These are phyloP conservation scores for Purshia tridentata DNA, from an alignment of 306 rosid species.

Conservation along the genomic window DNA sequence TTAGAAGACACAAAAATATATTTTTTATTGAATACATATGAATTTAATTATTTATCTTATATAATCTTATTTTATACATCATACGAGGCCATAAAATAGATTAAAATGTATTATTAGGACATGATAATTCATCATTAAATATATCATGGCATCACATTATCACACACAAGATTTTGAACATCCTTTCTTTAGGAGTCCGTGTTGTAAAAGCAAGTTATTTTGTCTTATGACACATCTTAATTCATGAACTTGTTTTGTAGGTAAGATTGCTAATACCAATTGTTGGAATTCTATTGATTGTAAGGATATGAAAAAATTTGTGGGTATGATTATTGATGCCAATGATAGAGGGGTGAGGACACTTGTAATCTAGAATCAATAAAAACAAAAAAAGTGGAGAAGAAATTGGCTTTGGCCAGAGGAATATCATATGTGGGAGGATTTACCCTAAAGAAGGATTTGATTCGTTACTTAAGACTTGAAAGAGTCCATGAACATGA, in stretches of 20 bases:
- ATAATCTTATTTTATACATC: too few relatives aligned
- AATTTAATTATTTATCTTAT: too few relatives aligned
- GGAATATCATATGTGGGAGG: neutral
- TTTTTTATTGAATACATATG: too few relatives aligned
- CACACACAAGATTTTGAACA: too few relatives aligned
- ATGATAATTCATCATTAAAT: neutral
- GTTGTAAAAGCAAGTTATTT: neutral
- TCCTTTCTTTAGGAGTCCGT: neutral
- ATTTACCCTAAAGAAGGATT: conserved; percentile 10
- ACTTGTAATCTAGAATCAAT: conserved; percentile 1
- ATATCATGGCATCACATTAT: too few relatives aligned
- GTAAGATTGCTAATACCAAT: conserved; percentile 4
- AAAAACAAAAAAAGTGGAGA: conserved; percentile 9
- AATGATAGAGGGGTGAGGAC: neutral
- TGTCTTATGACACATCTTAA: neutral
- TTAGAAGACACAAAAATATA: too few relatives aligned
- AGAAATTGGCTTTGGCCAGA: neutral
- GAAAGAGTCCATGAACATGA: neutral
- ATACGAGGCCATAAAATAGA: too few relatives aligned
- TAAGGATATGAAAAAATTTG: neutral
- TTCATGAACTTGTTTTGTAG: neutral
- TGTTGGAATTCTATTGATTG: neutral
- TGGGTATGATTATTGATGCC: neutral
- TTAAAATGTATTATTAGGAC: neutral
- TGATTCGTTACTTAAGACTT: conserved; percentile 19